Base-by-base conservation (phyloP, 73 alveolate genomes). In the Paramecium pentaurelia region DNA sequence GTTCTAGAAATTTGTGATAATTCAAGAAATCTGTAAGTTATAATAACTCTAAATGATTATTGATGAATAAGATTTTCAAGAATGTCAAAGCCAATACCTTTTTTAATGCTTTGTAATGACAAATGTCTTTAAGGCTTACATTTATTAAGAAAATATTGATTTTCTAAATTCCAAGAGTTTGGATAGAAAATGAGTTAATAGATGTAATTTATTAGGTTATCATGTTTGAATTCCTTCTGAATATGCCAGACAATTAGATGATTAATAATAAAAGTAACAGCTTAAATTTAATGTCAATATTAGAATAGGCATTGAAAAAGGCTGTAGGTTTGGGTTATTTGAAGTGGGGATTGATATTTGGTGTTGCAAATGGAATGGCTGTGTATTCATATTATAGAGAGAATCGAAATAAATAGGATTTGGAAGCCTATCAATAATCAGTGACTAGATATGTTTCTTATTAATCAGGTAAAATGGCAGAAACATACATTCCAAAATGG, bases 41-140 rank as follows among this genome's bases (percentile, higher is more conserved):
- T 91, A 27, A 95, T 91, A 9, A 93, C 75, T 47, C 85, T 90
- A 20, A 85, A 93, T 47, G 92, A 87, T 34, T 54, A 54, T 60
- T 95, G 86, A 58, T 93, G 45, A 71, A 92, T 92, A 80, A 95
- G 86, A 27, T 87, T 71, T 83, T 95, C 96, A n/a, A 93, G 58
- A 34, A 95, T 85, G 14, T 95, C 94, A 58, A 59, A 95, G 3
- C 97, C 97, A 20, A 95, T 92, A 58, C 97, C 97, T 60, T 93
- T 95, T 37, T 95, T 95, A 70, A 95, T 77, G 42, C 97, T 96
- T 22, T 83, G 96, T 93, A 6, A 95, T 93, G 88, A 95, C 93
- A 37, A 95, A 54, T 70, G 92, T 86, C 92, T 94, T 93, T n/a
- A 45, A 10, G 18, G 38, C 77, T 45, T 80, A 11, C 91, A 80